Conservation (phyloP, 495 filamentous ascomycete species). For the Podospora anserina region DNA sequence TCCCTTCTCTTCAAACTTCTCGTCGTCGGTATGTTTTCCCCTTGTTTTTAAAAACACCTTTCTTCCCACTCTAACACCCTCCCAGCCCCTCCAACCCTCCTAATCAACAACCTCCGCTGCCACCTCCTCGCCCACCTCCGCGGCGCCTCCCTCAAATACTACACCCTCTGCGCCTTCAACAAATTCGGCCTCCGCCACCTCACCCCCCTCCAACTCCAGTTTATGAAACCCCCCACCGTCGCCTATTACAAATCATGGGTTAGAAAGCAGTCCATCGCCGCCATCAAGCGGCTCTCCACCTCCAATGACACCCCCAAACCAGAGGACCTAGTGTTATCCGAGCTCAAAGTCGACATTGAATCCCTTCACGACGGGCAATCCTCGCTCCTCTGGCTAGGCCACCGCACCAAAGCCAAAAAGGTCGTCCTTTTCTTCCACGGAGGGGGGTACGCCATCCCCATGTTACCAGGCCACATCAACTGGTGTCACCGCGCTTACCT, state of each 20-base stretch:
- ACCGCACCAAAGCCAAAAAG: constrained; percentile 30
- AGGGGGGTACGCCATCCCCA: constrained; percentile 31
- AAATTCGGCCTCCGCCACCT: constrained; percentile 22
- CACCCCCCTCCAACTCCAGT: constrained; percentile 21
- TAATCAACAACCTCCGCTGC: constrained; percentile 24
- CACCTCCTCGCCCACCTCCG: constrained; percentile 19
- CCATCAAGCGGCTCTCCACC: constrained; percentile 11
- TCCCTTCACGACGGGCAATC: constrained; percentile 20
- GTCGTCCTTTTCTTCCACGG: constrained; percentile 39
- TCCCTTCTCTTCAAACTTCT: constrained; percentile 17
- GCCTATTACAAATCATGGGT: constrained; percentile 22
- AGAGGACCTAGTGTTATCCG: neutral
- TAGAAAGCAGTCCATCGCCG: neutral
- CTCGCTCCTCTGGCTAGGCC: constrained; percentile 34
- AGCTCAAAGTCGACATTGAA: constrained; percentile 18
- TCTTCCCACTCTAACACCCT: neutral
- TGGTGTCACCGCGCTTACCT: constrained; percentile 30
- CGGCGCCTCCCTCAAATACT: constrained; percentile 21
- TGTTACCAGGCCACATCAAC: constrained; percentile 26
- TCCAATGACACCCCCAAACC: neutral
- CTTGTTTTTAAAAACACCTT: neutral
- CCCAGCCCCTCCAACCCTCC: constrained; percentile 17
- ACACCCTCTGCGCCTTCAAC: constrained; percentile 18
- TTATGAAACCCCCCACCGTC: constrained; percentile 13
- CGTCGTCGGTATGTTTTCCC: constrained; percentile 11